Conservation (phyloP, 192 early-diverging fungal species). For the Coemansia sp. region DNA sequence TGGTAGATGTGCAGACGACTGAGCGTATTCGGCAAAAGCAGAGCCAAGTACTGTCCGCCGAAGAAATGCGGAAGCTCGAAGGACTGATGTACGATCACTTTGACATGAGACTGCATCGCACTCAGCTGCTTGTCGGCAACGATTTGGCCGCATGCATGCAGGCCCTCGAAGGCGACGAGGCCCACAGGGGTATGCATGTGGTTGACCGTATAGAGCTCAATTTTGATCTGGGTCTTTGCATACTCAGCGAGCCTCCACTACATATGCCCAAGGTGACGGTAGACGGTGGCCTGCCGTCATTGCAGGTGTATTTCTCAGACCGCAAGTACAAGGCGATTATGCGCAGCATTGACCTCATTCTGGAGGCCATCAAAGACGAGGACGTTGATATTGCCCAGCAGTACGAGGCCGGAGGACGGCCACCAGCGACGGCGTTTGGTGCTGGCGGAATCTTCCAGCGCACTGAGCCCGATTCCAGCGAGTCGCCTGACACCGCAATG, state of each 20-base stretch:
- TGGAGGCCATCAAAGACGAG: slow-evolving; percentile 50
- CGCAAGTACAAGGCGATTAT: slow-evolving; percentile 90
- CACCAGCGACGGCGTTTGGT: slow-evolving; percentile 39
- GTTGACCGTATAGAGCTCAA: slow-evolving; percentile 85
- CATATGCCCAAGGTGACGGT: slow-evolving; percentile 73
- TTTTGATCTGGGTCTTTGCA: slow-evolving; percentile 81
- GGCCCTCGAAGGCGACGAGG: slow-evolving; percentile 55
- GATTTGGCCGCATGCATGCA: slow-evolving; percentile 72
- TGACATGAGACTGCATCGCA: slow-evolving; percentile 72
- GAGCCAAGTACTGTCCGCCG: slow-evolving; percentile 57
- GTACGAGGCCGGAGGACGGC: slow-evolving; percentile 31
- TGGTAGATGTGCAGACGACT: slow-evolving; percentile 69
- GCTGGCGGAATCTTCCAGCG: slow-evolving; percentile 36
- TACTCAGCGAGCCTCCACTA: slow-evolving; percentile 73
- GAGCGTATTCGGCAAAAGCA: slow-evolving; percentile 70
- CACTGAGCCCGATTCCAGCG: not conserved
- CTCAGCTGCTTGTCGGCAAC: slow-evolving; percentile 80
- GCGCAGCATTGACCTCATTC: slow-evolving; percentile 72
- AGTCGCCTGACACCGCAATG: slow-evolving; percentile 8
- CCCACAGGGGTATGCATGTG: slow-evolving; percentile 68
- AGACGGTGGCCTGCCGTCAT: slow-evolving; percentile 75
- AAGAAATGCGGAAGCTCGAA: slow-evolving; percentile 73
- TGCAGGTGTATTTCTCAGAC: slow-evolving; percentile 91
- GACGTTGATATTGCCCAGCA: slow-evolving; percentile 51
- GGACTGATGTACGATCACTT: slow-evolving; percentile 91